These are phyloP conservation scores for Neonectria faginata DNA, from an alignment of 2,329 filamentous ascomycete genomes.

Conservation along the genomic window DNA sequence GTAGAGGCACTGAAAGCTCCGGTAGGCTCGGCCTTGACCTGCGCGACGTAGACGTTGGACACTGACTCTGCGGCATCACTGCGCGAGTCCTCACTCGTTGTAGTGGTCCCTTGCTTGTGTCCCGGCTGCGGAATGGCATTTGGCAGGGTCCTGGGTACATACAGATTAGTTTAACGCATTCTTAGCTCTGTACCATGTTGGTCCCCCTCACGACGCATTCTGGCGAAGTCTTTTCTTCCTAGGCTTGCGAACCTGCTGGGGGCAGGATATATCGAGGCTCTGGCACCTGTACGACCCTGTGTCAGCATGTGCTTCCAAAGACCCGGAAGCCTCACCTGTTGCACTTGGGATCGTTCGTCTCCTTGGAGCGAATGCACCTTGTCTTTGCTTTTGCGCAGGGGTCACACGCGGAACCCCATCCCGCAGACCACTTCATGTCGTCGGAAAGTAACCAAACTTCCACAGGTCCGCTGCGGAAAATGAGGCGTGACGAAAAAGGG, in stretches of 20 bases:
- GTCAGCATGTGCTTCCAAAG: neutral
- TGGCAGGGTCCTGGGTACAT: too few species aligned
- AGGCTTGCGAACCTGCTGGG: conserved; percentile 20
- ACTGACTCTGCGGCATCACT: neutral
- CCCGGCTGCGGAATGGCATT: too few species aligned
- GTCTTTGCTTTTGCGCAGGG: conserved; percentile 28
- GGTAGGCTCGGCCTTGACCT: neutral
- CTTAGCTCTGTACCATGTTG: conserved; percentile 6
- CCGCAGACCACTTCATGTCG: neutral
- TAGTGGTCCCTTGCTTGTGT: too few species aligned
- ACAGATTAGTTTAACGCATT: conserved; percentile 9
- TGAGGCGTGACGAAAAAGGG: too few species aligned
- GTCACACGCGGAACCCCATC: conserved; percentile 26
- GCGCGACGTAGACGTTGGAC: neutral
- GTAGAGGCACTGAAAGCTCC: neutral
- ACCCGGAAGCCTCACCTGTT: conserved; percentile 1
- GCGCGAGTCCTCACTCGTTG: too few species aligned
- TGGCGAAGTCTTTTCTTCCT: conserved; percentile 21
- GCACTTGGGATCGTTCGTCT: conserved; percentile 4
- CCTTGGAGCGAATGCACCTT: conserved; percentile 23
- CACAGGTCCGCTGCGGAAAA: too few species aligned
- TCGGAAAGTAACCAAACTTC: neutral
- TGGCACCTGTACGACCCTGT: conserved; percentile 11
- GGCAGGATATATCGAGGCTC: conserved; percentile 18
- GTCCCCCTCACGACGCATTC: neutral